These are phyloP conservation scores for Dianthus caryophyllus DNA, from an alignment of 148 eudicot species.

Conservation along the genomic window DNA sequence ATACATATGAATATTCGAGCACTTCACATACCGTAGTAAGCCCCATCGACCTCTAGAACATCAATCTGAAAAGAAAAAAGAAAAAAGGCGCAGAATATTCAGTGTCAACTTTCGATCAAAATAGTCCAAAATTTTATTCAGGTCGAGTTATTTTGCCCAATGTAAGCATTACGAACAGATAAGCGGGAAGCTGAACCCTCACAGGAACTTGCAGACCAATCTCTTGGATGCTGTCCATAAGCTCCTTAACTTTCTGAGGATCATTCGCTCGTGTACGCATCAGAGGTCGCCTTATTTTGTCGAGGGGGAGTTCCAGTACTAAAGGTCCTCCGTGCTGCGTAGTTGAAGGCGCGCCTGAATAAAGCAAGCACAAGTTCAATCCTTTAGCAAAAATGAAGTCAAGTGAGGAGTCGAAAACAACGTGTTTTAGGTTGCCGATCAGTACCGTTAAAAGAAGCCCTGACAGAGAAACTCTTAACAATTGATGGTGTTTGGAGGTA, in stretches of 20 bases:
- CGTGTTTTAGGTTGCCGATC: neutral
- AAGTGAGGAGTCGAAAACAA: neutral
- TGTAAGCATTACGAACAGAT: neutral
- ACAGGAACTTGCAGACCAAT: slow-evolving; percentile 98
- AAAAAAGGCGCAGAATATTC: slow-evolving; percentile 7
- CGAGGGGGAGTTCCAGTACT: slow-evolving; percentile 73
- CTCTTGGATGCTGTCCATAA: slow-evolving; percentile 81
- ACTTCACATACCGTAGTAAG: slow-evolving; percentile 58
- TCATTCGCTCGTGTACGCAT: slow-evolving; percentile 91
- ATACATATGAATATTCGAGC: no score
- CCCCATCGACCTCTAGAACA: slow-evolving; percentile 95
- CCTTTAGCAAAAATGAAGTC: neutral
- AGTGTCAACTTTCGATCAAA: no score
- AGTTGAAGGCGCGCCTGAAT: slow-evolving; percentile 56
- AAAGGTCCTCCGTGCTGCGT: slow-evolving; percentile 68
- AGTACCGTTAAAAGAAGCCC: slow-evolving; percentile 50
- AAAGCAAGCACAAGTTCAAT: neutral
- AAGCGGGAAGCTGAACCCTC: slow-evolving; percentile 14
- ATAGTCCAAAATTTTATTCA: no score
- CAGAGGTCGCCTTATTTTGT: slow-evolving; percentile 82
- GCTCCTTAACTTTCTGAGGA: slow-evolving; percentile 74
- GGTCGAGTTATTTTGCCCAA: no score
- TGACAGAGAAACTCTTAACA: slow-evolving; percentile 35
- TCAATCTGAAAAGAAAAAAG: slow-evolving; percentile 63
- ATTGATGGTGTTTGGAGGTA: slow-evolving; percentile 32